phyloP scores from a whole-genome alignment of 805 yeast species.

The Nakazawaea ishiwadae region DNA sequence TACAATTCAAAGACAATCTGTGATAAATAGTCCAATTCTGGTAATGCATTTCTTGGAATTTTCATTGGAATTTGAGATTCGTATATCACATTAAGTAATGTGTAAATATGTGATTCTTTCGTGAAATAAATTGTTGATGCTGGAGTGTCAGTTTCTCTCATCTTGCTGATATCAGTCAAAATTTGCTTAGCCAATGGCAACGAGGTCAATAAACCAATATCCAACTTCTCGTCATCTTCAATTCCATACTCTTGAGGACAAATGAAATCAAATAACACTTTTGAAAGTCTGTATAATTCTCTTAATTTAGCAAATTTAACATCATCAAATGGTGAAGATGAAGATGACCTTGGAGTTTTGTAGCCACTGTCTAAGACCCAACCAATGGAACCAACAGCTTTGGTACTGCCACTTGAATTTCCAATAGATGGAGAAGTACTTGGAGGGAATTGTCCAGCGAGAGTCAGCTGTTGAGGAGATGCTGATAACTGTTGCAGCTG shows the following conservation, averaged over 20 bases:
- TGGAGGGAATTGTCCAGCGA: constrained; percentile 20
- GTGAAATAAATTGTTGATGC: constrained; percentile 90
- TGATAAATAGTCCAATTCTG: constrained; percentile 92
- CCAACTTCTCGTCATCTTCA: constrained; percentile 90
- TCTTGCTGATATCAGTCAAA: constrained; percentile 70
- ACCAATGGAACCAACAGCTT: constrained; percentile 63
- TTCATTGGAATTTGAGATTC: constrained; percentile 94
- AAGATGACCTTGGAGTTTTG: constrained; percentile 21
- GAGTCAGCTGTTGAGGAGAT: constrained; percentile 12
- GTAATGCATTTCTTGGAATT: constrained; percentile 90
- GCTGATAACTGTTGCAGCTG: constrained; percentile 10
- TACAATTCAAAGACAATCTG: constrained; percentile 92
- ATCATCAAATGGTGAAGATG: constrained; percentile 62
- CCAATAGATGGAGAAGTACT: constrained; percentile 18
- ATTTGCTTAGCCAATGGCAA: constrained; percentile 91
- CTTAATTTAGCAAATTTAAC: constrained; percentile 75
- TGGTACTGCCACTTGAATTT: constrained; percentile 11
- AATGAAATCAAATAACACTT: constrained; percentile 91
- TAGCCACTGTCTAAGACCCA: constrained; percentile 47
- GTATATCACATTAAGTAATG: constrained; percentile 82
- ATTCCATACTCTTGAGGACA: constrained; percentile 99
- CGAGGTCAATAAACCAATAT: constrained; percentile 91
- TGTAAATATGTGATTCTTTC: constrained; percentile 94
- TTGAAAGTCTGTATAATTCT: constrained; percentile 84
- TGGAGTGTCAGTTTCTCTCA: constrained; percentile 75